Conservation (phyloP, 495 filamentous ascomycete genomes). For the Penicillium desertorum region DNA sequence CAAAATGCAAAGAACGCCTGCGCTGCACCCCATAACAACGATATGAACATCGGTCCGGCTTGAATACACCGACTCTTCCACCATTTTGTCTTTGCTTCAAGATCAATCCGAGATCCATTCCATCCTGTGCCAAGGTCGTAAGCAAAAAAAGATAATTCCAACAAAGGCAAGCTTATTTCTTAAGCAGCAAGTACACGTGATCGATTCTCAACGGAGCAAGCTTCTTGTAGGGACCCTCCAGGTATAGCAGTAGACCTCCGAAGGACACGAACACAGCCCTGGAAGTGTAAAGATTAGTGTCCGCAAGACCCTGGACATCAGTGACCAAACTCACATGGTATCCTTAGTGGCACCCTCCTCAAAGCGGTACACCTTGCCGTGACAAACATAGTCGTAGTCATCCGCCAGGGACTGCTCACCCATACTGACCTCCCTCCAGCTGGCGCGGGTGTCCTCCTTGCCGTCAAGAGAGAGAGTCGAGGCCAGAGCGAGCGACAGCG, state of each 20-base stretch:
- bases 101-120: slow-evolving; percentile 4
- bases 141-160: slow-evolving; percentile 12
- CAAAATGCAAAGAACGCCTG: slow-evolving; percentile 35
- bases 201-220: slow-evolving; percentile 86
- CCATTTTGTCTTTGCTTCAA: background rate
- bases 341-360: slow-evolving; percentile 78
- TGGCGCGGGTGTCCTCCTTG: slow-evolving; percentile 57
- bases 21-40: slow-evolving; percentile 33
- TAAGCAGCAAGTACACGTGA: slow-evolving; percentile 87
- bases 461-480: slow-evolving; percentile 85
- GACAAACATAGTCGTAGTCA: slow-evolving; percentile 94
- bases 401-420: slow-evolving; percentile 81
- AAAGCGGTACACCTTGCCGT: slow-evolving; percentile 97
- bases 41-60: slow-evolving; percentile 24
- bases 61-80: slow-evolving; percentile 22
- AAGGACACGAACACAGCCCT: slow-evolving; percentile 94
- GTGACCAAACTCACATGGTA: slow-evolving; percentile 67
- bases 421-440: slow-evolving; percentile 76
- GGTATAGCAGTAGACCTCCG: slow-evolving; percentile 81
- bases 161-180: slow-evolving; percentile 61
- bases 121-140: slow-evolving; percentile 9
- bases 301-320: background rate
- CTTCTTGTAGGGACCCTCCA: slow-evolving; percentile 95
- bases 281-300: slow-evolving; percentile 1
- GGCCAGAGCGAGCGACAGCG: slow-evolving; percentile 74